Conservation (phyloP, 208 protist species). For the Acanthamoeba polyphaga region DNA sequence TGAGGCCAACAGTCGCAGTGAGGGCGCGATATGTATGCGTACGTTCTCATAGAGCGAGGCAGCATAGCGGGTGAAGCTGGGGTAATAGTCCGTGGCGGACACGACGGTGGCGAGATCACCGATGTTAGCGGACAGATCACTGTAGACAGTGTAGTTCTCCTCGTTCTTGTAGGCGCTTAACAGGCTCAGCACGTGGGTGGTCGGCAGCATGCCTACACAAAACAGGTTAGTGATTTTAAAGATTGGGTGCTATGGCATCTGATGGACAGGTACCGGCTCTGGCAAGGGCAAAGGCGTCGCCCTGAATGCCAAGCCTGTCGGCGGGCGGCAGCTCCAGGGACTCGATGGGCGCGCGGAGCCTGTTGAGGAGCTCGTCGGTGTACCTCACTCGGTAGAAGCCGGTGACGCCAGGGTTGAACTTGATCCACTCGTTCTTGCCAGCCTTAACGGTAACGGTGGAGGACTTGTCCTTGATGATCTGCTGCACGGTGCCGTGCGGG, state of each 20-base stretch:
- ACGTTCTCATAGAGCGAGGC: constrained; percentile 44
- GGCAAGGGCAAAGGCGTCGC: constrained; percentile 72
- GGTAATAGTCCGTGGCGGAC: constrained; percentile 59
- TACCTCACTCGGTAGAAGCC: constrained; percentile 63
- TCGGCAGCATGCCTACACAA: constrained; percentile 46
- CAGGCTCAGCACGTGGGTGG: constrained; percentile 62
- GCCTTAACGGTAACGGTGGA: background rate
- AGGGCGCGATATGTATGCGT: background rate
- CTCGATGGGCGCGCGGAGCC: constrained; percentile 60
- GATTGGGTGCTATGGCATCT: background rate
- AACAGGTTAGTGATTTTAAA: background rate
- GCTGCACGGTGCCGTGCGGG: constrained; percentile 11
- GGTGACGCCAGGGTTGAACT: constrained; percentile 60
- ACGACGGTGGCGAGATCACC: constrained; percentile 14
- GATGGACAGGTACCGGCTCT: background rate
- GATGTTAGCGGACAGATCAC: constrained; percentile 62
- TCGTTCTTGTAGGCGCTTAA: constrained; percentile 70
- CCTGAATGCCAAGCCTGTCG: constrained; percentile 69
- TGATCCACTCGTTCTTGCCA: constrained; percentile 34
- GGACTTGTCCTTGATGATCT: constrained; percentile 67
- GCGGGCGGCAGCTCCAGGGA: background rate
- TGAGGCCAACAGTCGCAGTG: background rate
- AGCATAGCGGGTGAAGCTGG: background rate
- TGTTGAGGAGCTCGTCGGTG: constrained; percentile 53
- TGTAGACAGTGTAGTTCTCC: constrained; percentile 71